A percentile compares a stretch with the other conserved stretches of the same genome.
Evolutionary conservation across 192 early-diverging fungal species (phyloP).

Genomic region (Linderina pennispora): DNA sequence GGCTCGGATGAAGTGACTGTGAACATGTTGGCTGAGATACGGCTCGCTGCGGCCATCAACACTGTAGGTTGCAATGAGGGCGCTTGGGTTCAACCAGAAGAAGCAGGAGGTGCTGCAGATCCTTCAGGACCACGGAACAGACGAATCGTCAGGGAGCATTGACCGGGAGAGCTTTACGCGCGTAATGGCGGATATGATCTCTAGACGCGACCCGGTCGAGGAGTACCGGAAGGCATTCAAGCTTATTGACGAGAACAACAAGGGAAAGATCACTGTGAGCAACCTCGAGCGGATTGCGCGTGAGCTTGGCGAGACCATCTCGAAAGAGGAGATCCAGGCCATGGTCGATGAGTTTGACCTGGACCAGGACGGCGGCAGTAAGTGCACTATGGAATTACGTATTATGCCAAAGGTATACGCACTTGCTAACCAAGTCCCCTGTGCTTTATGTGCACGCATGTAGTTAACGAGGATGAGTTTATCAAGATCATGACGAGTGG

Average conservation of each 20-base stretch:
- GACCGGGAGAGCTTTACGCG: conserved; percentile 61
- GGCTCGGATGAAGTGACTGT: too few species aligned
- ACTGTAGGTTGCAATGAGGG: conserved; percentile 79
- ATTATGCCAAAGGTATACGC: too few species aligned
- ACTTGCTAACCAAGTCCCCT: background rate
- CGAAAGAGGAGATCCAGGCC: conserved; percentile 76
- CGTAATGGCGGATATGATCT: conserved; percentile 64
- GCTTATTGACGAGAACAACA: conserved; percentile 65
- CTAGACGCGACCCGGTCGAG: conserved; percentile 70
- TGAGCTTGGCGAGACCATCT: conserved; percentile 74
- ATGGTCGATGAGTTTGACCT: conserved; percentile 91
- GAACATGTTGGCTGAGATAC: too few species aligned
- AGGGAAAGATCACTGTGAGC: conserved; percentile 57
- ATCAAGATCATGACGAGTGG: conserved; percentile 71
- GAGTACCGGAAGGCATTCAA: conserved; percentile 79
- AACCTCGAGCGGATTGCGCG: conserved; percentile 69
- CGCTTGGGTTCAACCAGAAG: conserved; percentile 79
- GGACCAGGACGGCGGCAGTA: conserved; percentile 80
- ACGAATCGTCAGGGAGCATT: conserved; percentile 52
- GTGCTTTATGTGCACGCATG: background rate
- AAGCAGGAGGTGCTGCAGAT: conserved; percentile 74
- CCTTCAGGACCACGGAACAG: conserved; percentile 54
- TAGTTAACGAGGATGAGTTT: conserved; percentile 82
- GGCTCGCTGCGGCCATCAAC: too few species aligned
- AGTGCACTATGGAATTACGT: too few species aligned